phyloP scores from a whole-genome alignment of 2,329 filamentous ascomycete genomes.

The Neurospora sp. region DNA sequence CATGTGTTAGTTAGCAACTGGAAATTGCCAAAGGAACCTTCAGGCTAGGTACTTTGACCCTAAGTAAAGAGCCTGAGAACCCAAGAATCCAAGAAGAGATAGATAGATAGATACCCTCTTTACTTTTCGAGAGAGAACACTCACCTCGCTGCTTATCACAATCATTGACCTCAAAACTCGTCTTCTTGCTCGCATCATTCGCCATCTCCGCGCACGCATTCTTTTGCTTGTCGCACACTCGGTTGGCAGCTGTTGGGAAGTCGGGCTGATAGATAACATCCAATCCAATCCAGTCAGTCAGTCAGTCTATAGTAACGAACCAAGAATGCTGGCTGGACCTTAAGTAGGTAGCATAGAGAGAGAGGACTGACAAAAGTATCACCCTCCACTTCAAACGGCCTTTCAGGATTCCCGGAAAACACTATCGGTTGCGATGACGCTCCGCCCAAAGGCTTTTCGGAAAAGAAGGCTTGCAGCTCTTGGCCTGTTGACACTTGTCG shows the following conservation, averaged over 20 bases:
- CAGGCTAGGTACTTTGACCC: neutral
- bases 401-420: slow-evolving; percentile 27
- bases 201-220: slow-evolving; percentile 35
- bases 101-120: neutral
- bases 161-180: slow-evolving; percentile 28
- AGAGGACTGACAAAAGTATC: slow-evolving; percentile 30
- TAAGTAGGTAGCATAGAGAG: too few relatives aligned
- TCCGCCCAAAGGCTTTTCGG: slow-evolving; percentile 24
- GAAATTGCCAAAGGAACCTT: neutral
- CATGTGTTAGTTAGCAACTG: neutral
- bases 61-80: neutral
- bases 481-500: slow-evolving; percentile 21
- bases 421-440: slow-evolving; percentile 27
- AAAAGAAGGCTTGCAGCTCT: slow-evolving; percentile 33
- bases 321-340: too few relatives aligned
- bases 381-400: slow-evolving; percentile 34
- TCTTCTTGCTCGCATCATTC: slow-evolving; percentile 24
- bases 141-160: slow-evolving; percentile 37
- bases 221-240: slow-evolving; percentile 40
- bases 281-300: too few relatives aligned
- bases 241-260: slow-evolving; percentile 31
- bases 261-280: slow-evolving; percentile 21
- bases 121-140: slow-evolving; percentile 7
- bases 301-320: too few relatives aligned
- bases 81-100: neutral